A percentile compares a stretch with the other conserved stretches of the same genome.
phyloP scores from a whole-genome alignment of 495 filamentous ascomycete species.

The Podospora sp. region DNA sequence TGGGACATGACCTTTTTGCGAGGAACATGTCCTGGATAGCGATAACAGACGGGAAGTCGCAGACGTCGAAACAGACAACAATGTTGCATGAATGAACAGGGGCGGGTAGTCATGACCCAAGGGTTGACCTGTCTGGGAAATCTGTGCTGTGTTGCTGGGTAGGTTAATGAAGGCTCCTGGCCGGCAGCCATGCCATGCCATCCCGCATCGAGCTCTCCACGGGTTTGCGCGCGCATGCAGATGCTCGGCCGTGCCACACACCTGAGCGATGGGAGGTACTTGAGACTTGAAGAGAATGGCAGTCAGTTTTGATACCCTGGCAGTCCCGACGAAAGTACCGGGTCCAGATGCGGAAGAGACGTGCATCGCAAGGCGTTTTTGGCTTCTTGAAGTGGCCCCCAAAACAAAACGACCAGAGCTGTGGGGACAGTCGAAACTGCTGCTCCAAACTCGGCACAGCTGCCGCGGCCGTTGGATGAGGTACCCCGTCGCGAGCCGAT shows the following conservation, averaged over 20 bases:
- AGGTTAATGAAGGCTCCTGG: neutral
- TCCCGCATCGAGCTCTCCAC: neutral
- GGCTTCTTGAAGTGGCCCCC: neutral
- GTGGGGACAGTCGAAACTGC: neutral
- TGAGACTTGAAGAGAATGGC: neutral
- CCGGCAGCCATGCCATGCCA: neutral
- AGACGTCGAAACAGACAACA: neutral
- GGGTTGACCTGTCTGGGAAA: neutral
- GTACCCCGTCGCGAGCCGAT: neutral
- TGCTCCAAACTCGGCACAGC: neutral
- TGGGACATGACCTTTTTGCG: neutral
- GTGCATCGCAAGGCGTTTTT: conserved; percentile 1
- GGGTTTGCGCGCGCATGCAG: conserved; percentile 8
- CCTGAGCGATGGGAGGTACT: neutral
- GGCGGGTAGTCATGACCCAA: neutral
- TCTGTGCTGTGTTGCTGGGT: neutral
- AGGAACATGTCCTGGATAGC: neutral
- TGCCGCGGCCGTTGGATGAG: neutral
- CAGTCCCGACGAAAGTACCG: neutral
- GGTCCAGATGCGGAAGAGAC: neutral
- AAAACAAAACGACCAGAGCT: neutral
- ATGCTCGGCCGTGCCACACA: neutral
- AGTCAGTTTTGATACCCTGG: neutral
- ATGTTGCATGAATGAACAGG: neutral
- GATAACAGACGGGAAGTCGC: neutral